Percentiles rank a stretch among this genome's conserved stretches.
Conservation (phyloP, 2,329 filamentous ascomycete genomes). For the Microsporum audouinii region DNA sequence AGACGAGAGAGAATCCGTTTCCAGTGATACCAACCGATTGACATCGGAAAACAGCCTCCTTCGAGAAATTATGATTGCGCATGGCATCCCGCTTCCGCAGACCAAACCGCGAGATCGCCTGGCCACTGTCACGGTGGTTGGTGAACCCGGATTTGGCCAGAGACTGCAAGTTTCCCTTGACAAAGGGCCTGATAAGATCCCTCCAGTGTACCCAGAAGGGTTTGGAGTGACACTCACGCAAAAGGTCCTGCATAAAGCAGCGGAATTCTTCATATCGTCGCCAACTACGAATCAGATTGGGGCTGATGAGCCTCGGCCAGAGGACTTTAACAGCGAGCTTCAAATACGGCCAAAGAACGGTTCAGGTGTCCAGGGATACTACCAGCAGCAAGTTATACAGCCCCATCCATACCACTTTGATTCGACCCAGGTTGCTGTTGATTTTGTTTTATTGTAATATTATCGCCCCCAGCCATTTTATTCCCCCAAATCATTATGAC, state of each 20-base stretch:
- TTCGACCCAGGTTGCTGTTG: slow-evolving; percentile 21
- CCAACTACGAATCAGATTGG: neutral
- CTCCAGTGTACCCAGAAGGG: slow-evolving; percentile 10
- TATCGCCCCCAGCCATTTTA: neutral
- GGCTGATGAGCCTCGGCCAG: neutral
- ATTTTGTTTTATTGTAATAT: slow-evolving; percentile 22
- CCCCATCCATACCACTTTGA: slow-evolving; percentile 21
- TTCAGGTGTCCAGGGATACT: neutral
- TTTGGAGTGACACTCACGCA: slow-evolving; percentile 5
- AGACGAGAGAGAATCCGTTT: slow-evolving; percentile 16
- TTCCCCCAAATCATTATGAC: neutral
- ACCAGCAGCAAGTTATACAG: neutral
- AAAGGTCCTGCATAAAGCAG: neutral
- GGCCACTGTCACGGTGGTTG: slow-evolving; percentile 13
- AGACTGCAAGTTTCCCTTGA: slow-evolving; percentile 13
- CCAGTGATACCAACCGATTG: slow-evolving; percentile 11
- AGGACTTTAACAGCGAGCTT: neutral
- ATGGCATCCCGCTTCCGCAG: slow-evolving; percentile 15
- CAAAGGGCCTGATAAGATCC: neutral
- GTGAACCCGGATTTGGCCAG: slow-evolving; percentile 13
- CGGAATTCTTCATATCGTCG: neutral
- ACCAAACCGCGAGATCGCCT: neutral
- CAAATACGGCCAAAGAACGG: neutral
- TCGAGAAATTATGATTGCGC: slow-evolving; percentile 15
- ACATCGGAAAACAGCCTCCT: slow-evolving; percentile 16